Conservation (phyloP, 176 grass and related monocot genomes). For the Phoenix roebelenii region DNA sequence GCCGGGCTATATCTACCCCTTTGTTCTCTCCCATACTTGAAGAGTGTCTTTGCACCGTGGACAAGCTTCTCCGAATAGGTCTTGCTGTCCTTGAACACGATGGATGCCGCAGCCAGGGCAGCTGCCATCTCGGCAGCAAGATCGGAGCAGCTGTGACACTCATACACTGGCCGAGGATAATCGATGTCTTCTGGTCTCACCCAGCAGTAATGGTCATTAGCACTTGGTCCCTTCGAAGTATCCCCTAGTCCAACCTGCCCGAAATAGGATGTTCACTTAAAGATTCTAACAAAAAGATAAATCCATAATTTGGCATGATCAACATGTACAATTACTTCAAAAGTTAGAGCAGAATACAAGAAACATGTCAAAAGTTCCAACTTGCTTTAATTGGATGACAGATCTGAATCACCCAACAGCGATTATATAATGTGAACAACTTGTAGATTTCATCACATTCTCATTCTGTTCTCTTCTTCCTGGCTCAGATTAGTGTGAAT, state of each 20-base stretch:
- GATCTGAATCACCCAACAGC: too few relatives aligned
- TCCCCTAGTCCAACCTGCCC: background rate
- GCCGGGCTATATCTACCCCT: conserved; percentile 6
- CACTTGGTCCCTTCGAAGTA: background rate
- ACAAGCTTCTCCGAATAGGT: conserved; percentile 5
- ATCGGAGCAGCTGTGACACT: conserved; percentile 3
- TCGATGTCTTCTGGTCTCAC: conserved; percentile 2
- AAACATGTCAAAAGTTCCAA: too few relatives aligned
- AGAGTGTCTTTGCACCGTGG: background rate
- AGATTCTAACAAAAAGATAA: too few relatives aligned
- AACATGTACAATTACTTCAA: too few relatives aligned
- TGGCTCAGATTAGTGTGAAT: too few relatives aligned
- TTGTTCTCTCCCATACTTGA: conserved; percentile 9
- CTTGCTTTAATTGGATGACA: too few relatives aligned
- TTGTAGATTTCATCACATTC: too few relatives aligned
- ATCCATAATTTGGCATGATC: too few relatives aligned
- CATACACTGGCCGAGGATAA: conserved; percentile 1
- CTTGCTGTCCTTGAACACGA: conserved; percentile 12
- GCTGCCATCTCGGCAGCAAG: conserved; percentile 2
- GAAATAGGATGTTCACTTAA: background rate
- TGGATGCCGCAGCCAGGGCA: conserved; percentile 3
- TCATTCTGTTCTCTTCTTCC: too few relatives aligned
- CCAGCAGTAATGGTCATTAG: conserved; percentile 10
- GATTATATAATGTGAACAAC: too few relatives aligned
- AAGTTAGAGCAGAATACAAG: too few relatives aligned